Base-by-base conservation (phyloP, 768 basidiomycete species). In the Tricholoma matsutake region DNA sequence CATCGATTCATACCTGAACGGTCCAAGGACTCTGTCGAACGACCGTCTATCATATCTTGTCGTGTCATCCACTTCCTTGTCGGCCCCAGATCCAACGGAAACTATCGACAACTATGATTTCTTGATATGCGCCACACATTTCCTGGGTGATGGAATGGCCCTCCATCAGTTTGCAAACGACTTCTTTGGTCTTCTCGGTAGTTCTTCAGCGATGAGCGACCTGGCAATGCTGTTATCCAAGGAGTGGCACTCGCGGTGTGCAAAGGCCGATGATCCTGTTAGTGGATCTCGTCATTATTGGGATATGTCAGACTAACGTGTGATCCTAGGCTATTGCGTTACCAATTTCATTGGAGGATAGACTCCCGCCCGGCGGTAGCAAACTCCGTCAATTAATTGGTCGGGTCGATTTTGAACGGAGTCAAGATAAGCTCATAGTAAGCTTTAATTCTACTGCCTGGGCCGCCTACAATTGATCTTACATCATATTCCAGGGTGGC, bases 141-240 rank as follows among this genome's bases (percentile, higher is more conserved):
- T 88, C 71, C 72, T 94, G 52, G 92, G 91, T 18, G 93, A 95
- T 69, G 93, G 93, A 20, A 92, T 93, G 87, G 89, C 91, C 1
- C 79, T 94, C 16, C 91, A 94, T 72, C 80, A 83, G 61, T 89
- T 88, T 63, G 90, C 89, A 25, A 91, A 92, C 70, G 89, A 93
- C 64, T 86, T 94, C 68, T 88, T 93, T 69, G 71, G 75, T 16
- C 75, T 94, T 3, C 75, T 93, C 41, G 86, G 82, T 0, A 67
- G 77, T 37, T 54, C 65, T 11, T 58, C 70, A 10, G 67, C 68
- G 7, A 71, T 72, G 18, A 66, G 54, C 37, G 67, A 70, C 6
- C 69, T 83, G 11, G 47, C 64, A 7, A 53, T 43, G 9, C 62
- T 81, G 13, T 57, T 77, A 28, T 68, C 69, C 3, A 70, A 74